phyloP scores from a whole-genome alignment of 208 protist genomes.

The Leishmania amazonensis region DNA sequence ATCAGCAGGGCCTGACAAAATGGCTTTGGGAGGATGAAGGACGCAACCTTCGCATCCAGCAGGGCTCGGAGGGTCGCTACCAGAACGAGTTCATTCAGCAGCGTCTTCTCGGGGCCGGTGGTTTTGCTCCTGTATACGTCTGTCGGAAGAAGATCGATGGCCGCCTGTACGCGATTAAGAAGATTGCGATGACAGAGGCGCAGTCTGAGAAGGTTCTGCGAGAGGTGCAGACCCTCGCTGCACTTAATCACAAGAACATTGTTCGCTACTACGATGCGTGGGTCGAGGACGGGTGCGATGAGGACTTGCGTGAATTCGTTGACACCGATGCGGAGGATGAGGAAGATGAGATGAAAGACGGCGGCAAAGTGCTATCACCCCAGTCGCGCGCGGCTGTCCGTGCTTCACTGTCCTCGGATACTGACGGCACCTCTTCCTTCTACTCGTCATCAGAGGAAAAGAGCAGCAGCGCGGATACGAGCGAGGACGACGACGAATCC shows the following conservation, averaged over 20 bases:
- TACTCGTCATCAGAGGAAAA: slow-evolving; percentile 13
- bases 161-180: slow-evolving; percentile 84
- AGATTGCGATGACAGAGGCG: slow-evolving; percentile 70
- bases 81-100: slow-evolving; percentile 85
- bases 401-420: slow-evolving; percentile 15
- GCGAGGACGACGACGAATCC: slow-evolving; percentile 6
- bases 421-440: slow-evolving; percentile 2
- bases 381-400: background rate
- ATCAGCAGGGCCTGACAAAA: slow-evolving; percentile 47
- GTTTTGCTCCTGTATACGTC: slow-evolving; percentile 87
- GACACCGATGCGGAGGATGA: slow-evolving; percentile 37
- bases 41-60: slow-evolving; percentile 45
- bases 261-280: slow-evolving; percentile 92
- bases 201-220: slow-evolving; percentile 63
- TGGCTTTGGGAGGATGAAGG: slow-evolving; percentile 83
- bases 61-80: slow-evolving; percentile 64
- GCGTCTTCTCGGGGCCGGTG: slow-evolving; percentile 68
- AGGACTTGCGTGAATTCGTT: slow-evolving; percentile 67
- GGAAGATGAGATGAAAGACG: slow-evolving; percentile 30
- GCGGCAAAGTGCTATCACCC: background rate
- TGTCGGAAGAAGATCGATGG: slow-evolving; percentile 87
- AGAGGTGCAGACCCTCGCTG: slow-evolving; percentile 81
- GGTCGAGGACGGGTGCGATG: slow-evolving; percentile 84
- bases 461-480: slow-evolving; percentile 5
- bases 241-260: slow-evolving; percentile 83